phyloP scores from a whole-genome alignment of 2,329 filamentous ascomycete genomes.

The Alternaria alternata region DNA sequence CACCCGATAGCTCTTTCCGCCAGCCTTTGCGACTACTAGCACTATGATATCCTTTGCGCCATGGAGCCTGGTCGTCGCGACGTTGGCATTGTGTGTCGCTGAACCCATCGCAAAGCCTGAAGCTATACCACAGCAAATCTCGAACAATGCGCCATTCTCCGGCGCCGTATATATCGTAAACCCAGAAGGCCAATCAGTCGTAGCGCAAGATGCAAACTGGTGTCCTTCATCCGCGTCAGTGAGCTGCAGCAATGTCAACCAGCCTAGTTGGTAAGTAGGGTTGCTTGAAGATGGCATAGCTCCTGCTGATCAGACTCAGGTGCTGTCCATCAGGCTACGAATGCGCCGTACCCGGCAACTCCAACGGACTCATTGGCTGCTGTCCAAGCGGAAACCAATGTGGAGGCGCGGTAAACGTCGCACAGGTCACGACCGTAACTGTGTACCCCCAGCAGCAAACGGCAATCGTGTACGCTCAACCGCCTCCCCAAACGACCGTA shows the following conservation, averaged over 20 bases:
- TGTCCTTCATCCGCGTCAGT: conserved; percentile 48
- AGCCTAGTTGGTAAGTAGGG: conserved; percentile 53
- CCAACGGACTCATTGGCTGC: conserved; percentile 49
- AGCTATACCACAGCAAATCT: conserved; percentile 38
- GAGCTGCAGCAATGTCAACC: conserved; percentile 54
- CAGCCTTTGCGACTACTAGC: conserved; percentile 5
- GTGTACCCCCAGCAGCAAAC: conserved; percentile 43
- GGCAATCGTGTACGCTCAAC: conserved; percentile 39
- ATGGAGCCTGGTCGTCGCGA: conserved; percentile 17
- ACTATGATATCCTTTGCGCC: conserved; percentile 29
- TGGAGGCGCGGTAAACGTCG: conserved; percentile 43
- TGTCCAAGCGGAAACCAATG: conserved; percentile 48
- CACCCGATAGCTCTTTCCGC: not conserved
- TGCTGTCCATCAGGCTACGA: conserved; percentile 49
- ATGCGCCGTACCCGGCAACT: conserved; percentile 43
- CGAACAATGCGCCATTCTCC: conserved; percentile 51
- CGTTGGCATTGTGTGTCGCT: conserved; percentile 29
- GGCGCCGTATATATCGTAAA: conserved; percentile 52
- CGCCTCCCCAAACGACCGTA: conserved; percentile 33
- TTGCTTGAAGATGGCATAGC: not conserved
- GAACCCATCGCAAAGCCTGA: conserved; percentile 38
- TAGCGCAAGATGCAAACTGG: conserved; percentile 42
- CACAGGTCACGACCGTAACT: conserved; percentile 47
- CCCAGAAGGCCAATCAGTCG: conserved; percentile 43
- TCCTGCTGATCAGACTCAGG: conserved; percentile 29